Evolutionary conservation across 2,329 filamentous ascomycete species (phyloP).

Genomic region (Teratosphaeria epicoccoides): DNA sequence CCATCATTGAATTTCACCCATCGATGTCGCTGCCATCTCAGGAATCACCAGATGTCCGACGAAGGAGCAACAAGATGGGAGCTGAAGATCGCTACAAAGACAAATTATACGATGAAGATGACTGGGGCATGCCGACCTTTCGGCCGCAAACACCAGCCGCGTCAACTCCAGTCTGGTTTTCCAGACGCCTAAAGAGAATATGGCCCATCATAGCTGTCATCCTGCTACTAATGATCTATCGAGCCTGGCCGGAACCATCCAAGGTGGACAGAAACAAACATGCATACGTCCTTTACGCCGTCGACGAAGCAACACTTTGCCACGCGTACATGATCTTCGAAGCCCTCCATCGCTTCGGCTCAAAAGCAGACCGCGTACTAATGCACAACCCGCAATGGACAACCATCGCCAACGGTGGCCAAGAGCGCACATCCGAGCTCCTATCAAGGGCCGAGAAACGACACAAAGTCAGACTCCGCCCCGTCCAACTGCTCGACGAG

Average conservation of each 20-base stretch:
- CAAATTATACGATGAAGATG: conserved; percentile 3
- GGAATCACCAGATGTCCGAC: neutral
- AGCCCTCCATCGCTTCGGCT: conserved; percentile 28
- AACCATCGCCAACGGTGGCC: conserved; percentile 1
- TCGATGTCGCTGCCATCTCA: neutral
- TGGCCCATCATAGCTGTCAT: conserved; percentile 1
- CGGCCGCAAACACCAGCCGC: neutral
- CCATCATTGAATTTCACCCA: neutral
- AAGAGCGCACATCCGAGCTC: conserved; percentile 29
- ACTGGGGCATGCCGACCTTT: conserved; percentile 6
- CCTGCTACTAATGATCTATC: conserved; percentile 4
- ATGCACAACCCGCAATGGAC: conserved; percentile 24
- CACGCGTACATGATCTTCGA: conserved; percentile 36
- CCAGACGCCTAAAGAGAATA: neutral
- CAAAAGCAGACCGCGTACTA: conserved; percentile 35
- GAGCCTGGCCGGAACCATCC: conserved; percentile 2
- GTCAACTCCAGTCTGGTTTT: neutral
- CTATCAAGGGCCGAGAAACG: conserved; percentile 37
- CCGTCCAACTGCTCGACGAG: conserved; percentile 7
- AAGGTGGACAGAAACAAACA: conserved; percentile 25
- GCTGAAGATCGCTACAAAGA: conserved; percentile 4
- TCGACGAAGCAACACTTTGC: conserved; percentile 33
- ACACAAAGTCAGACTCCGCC: conserved; percentile 38
- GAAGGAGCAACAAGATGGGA: conserved; percentile 1
- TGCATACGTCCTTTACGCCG: conserved; percentile 37